Conservation (phyloP, 768 basidiomycete genomes). For the Mycena leptocephala region DNA sequence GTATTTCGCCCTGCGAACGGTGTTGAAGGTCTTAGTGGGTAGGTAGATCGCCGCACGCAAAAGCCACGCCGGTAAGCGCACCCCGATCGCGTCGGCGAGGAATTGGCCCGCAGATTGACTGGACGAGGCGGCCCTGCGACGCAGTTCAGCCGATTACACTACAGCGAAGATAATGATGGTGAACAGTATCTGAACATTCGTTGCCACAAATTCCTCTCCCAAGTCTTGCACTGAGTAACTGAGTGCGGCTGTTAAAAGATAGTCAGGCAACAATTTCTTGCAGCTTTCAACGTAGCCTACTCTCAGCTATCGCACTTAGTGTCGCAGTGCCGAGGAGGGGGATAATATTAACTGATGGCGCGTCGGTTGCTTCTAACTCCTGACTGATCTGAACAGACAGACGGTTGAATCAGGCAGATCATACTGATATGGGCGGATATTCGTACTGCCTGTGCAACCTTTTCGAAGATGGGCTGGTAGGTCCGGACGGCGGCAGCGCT, state of each 20-base stretch:
- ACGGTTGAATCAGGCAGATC: not conserved
- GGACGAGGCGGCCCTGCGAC: not conserved
- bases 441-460: not conserved
- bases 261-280: too few species aligned
- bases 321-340: too few species aligned
- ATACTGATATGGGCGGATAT: too few species aligned
- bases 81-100: not conserved
- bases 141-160: not conserved
- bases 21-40: not conserved
- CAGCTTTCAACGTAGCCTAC: too few species aligned
- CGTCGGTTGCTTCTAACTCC: too few species aligned
- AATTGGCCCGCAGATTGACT: not conserved
- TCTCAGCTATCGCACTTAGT: not conserved
- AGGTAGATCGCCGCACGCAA: not conserved
- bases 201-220: not conserved
- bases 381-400: too few species aligned
- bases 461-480: not conserved
- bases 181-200: not conserved
- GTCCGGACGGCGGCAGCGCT: not conserved
- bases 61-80: not conserved
- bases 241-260: not conserved
- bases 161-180: not conserved
- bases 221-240: not conserved
- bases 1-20: not conserved
- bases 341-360: too few species aligned